Percentiles rank a stretch among this genome's conserved stretches.
Evolutionary conservation across 2,329 filamentous ascomycete species (phyloP).

Genomic region (Sporothrix euskadiensis): DNA sequence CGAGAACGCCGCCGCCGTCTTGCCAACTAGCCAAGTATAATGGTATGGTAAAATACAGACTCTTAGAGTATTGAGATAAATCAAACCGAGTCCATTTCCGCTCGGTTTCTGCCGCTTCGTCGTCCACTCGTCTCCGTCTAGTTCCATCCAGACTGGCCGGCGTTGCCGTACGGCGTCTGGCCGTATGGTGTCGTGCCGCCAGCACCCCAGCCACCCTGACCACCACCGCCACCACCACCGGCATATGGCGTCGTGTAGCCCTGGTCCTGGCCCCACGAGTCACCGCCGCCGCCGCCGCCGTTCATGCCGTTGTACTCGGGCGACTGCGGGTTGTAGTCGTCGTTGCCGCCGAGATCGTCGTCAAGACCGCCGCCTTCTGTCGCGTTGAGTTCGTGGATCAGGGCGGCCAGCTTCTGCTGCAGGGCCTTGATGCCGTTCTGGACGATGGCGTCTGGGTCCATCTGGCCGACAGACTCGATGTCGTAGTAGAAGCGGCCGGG

Average conservation of each 20-base stretch:
- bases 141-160: constrained; percentile 54
- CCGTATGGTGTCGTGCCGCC: constrained; percentile 51
- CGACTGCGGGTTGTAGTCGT: constrained; percentile 63
- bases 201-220: constrained; percentile 65
- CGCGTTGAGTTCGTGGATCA: constrained; percentile 58
- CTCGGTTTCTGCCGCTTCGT: neutral
- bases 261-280: constrained; percentile 56
- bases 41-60: constrained; percentile 13
- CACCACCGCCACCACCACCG: constrained; percentile 55
- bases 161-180: constrained; percentile 51
- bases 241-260: constrained; percentile 71
- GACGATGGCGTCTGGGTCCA: constrained; percentile 87
- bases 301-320: constrained; percentile 66
- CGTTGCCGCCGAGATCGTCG: constrained; percentile 44
- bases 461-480: constrained; percentile 82
- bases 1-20: constrained; percentile 22
- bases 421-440: constrained; percentile 84
- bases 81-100: neutral
- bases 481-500: constrained; percentile 90
- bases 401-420: constrained; percentile 82
- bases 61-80: constrained; percentile 18
- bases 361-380: constrained; percentile 45
- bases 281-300: constrained; percentile 30
- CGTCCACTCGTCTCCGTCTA: constrained; percentile 30
- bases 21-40: constrained; percentile 11